A percentile compares a stretch with the other conserved stretches of the same genome.
Evolutionary conservation across 805 yeast genomes (phyloP).

Genomic region (Lipomyces chichibuensis): DNA sequence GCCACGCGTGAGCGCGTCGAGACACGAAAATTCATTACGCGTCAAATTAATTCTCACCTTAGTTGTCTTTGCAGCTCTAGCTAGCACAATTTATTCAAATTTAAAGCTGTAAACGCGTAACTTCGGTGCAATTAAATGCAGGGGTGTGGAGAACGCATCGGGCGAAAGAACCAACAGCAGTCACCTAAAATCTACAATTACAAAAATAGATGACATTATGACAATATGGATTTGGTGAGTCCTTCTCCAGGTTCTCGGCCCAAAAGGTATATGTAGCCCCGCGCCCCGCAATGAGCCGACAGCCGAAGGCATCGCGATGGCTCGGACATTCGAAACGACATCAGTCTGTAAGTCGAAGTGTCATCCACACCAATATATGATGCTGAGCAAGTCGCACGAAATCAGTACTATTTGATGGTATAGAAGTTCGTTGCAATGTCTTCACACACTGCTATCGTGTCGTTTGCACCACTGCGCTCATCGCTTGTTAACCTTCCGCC

Average conservation of each 20-base stretch:
- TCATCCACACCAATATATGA: neutral
- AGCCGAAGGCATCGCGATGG: neutral
- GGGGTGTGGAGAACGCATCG: no score
- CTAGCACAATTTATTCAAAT: no score
- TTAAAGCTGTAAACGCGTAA: no score
- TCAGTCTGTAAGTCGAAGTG: neutral
- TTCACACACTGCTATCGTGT: slow-evolving; percentile 44
- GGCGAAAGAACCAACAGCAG: no score
- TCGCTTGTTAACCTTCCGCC: slow-evolving; percentile 62
- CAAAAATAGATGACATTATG: neutral
- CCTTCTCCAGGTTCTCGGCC: neutral
- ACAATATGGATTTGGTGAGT: neutral
- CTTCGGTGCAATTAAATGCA: no score
- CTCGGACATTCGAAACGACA: neutral
- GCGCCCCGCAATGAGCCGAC: neutral
- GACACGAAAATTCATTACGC: neutral
- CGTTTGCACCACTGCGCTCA: slow-evolving; percentile 48
- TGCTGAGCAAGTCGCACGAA: neutral
- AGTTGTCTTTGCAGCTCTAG: no score
- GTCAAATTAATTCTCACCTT: no score
- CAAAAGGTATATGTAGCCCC: neutral
- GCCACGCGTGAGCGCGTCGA: slow-evolving; percentile 5
- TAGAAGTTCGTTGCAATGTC: slow-evolving; percentile 35
- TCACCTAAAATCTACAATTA: no score
- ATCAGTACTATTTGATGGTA: neutral